Evolutionary conservation across 345 rosid genomes (phyloP).

Genomic region (Garcia nutans): DNA sequence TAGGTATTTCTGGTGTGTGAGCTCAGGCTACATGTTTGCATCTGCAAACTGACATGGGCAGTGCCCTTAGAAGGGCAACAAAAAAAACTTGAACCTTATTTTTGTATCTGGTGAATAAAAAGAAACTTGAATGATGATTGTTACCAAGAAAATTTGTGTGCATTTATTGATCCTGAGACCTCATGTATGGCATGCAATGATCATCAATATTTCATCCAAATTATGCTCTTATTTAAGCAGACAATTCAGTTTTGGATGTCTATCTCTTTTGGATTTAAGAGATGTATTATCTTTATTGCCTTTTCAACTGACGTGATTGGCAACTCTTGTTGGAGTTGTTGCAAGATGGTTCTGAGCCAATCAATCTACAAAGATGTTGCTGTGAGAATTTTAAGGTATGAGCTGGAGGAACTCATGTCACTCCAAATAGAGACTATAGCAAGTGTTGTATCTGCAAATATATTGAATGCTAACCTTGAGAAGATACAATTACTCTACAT

Average conservation of each 20-base stretch:
- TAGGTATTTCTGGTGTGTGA: background rate
- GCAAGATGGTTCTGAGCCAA: no score
- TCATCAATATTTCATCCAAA: background rate
- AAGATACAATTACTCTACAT: conserved; percentile 64
- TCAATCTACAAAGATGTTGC: no score
- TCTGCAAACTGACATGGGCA: background rate
- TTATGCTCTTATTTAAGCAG: background rate
- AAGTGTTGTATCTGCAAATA: background rate
- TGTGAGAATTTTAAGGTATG: no score
- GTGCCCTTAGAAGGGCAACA: background rate
- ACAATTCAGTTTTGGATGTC: background rate
- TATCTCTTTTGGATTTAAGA: no score
- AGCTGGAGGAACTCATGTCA: no score
- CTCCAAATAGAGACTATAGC: no score
- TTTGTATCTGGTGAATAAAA: background rate
- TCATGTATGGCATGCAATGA: background rate
- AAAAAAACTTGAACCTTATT: background rate
- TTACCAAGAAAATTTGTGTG: background rate
- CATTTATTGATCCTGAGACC: background rate
- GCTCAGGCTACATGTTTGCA: background rate
- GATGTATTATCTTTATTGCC: no score
- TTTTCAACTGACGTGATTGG: no score
- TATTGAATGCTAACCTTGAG: conserved; percentile 52
- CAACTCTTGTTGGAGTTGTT: no score
- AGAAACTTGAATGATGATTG: background rate